Conservation (phyloP, 768 basidiomycete genomes). For the Boletellus ananas region DNA sequence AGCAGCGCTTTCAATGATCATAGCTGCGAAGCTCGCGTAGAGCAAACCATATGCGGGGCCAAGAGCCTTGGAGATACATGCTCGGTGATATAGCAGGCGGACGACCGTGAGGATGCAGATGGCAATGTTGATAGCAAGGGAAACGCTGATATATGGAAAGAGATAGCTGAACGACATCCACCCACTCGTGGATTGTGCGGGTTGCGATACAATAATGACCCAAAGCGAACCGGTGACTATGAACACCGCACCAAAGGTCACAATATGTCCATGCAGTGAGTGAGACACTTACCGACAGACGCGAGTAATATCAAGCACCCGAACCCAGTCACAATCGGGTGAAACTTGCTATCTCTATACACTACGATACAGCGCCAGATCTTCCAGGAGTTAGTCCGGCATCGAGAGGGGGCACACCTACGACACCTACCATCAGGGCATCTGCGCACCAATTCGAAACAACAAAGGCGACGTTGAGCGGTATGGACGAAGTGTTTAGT, state of each 20-base stretch:
- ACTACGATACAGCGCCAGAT: slow-evolving; percentile 33
- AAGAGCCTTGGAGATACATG: slow-evolving; percentile 24
- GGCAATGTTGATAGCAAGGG: slow-evolving; percentile 31
- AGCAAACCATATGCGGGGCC: slow-evolving; percentile 24
- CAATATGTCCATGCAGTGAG: background rate
- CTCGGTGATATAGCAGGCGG: slow-evolving; percentile 30
- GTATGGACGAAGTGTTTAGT: slow-evolving; percentile 20
- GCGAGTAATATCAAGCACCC: slow-evolving; percentile 22
- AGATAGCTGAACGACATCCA: slow-evolving; percentile 34
- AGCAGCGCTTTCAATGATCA: slow-evolving; percentile 34
- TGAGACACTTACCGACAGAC: slow-evolving; percentile 19
- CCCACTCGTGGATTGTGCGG: slow-evolving; percentile 11
- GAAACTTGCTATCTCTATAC: slow-evolving; percentile 26
- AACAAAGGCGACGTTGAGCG: slow-evolving; percentile 29
- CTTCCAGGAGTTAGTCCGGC: slow-evolving; percentile 8
- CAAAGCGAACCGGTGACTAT: slow-evolving; percentile 29
- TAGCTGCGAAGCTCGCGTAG: slow-evolving; percentile 33
- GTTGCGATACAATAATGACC: slow-evolving; percentile 26
- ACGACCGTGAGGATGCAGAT: slow-evolving; percentile 30
- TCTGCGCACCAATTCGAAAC: slow-evolving; percentile 31
- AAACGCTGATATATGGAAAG: slow-evolving; percentile 32
- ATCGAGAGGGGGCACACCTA: background rate
- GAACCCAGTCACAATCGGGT: slow-evolving; percentile 12
- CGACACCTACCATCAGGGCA: slow-evolving; percentile 25
- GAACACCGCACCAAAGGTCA: background rate